Evolutionary conservation across 352 stramenopile genomes (phyloP), one percentile per base, ranked within the genome.

Genomic region (Thalassiosira delicatula): DNA sequence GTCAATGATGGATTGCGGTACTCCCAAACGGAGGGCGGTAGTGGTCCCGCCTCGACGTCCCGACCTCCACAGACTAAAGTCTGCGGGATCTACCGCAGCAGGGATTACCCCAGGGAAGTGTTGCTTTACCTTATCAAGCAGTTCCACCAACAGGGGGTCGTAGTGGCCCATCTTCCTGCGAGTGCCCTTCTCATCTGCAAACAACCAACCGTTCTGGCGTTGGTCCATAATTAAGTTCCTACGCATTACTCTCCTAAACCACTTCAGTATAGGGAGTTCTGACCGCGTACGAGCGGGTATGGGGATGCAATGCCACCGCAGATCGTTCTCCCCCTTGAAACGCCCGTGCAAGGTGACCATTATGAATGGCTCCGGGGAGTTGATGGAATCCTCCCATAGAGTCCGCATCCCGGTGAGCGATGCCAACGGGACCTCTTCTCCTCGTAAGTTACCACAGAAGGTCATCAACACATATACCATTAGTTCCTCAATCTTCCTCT

Each of bases 371-470:
- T 60, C 19, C 17, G 2, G 3, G 12, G 44, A 2, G 2, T 21
- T 25, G 3, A 0, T 2, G 0, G 27, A 73, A n/a, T 70, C 59
- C 2, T 51, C 57, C 67, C 67, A 76, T n/a, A 56, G 57, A 12
- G 32, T 0, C 2, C 62, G 33, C 19, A 67, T 12, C 11, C 51
- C 53, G 32, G 60, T 14, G 0, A 78, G 30, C 0, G 56, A 78
- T 12, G 61, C n/a, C 25, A 78, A 30, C 11, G 56, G 33, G 0
- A 78, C 56, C 25, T 78, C 70, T 60, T 78, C 56, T 1, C 70
- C 70, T 25, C 70, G 27, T 2, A 70, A 42, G 0, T 40, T 40
- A n/a, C 14, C 37, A n/a, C 56, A 35, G 51, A 44, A 78, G 8
- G 8, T 21, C 7, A 69, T 62, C 3, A 78, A 3, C 25, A 63